phyloP scores from a whole-genome alignment of 2,329 filamentous ascomycete species.

The Mycocentrospora acerina region DNA sequence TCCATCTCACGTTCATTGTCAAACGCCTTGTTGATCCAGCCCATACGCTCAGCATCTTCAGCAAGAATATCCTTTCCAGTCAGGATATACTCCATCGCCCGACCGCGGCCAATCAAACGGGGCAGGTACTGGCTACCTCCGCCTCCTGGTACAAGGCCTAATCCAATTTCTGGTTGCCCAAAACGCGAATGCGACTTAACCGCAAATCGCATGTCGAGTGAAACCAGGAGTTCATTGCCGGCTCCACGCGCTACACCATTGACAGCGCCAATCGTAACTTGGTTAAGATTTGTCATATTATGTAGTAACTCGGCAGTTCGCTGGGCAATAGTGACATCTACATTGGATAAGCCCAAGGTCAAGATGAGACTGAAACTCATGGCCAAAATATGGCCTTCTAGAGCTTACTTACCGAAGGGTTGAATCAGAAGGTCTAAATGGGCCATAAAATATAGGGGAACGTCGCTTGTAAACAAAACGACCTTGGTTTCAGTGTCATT shows the following conservation, averaged over 20 bases:
- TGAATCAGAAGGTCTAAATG: slow-evolving; percentile 4
- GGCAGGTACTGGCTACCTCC: slow-evolving; percentile 6
- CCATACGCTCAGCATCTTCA: slow-evolving; percentile 4
- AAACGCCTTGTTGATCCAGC: slow-evolving; percentile 10
- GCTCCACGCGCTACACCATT: slow-evolving; percentile 4
- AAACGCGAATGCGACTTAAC: slow-evolving; percentile 2
- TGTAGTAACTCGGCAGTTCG: slow-evolving; percentile 4
- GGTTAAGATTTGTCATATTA: slow-evolving; percentile 4
- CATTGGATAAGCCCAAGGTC: background rate
- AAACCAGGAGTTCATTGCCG: slow-evolving; percentile 5
- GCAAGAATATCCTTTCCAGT: slow-evolving; percentile 3
- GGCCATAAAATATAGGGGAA: slow-evolving; percentile 3
- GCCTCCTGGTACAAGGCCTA: slow-evolving; percentile 4
- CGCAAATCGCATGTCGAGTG: slow-evolving; percentile 8
- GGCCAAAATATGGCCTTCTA: background rate
- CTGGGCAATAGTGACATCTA: slow-evolving; percentile 1
- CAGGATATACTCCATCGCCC: slow-evolving; percentile 5
- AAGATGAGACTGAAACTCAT: background rate
- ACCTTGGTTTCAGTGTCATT: slow-evolving; percentile 6
- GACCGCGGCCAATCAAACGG: slow-evolving; percentile 2
- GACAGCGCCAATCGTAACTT: slow-evolving; percentile 6
- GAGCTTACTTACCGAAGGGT: slow-evolving; percentile 1
- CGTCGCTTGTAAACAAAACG: slow-evolving; percentile 5
- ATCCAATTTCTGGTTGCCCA: slow-evolving; percentile 6
- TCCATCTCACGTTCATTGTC: slow-evolving; percentile 3